Evolutionary conservation across 1,139 yeast genomes (phyloP), one percentile per base, ranked within the genome.

Genomic region (Yamadazyma diospyri): DNA sequence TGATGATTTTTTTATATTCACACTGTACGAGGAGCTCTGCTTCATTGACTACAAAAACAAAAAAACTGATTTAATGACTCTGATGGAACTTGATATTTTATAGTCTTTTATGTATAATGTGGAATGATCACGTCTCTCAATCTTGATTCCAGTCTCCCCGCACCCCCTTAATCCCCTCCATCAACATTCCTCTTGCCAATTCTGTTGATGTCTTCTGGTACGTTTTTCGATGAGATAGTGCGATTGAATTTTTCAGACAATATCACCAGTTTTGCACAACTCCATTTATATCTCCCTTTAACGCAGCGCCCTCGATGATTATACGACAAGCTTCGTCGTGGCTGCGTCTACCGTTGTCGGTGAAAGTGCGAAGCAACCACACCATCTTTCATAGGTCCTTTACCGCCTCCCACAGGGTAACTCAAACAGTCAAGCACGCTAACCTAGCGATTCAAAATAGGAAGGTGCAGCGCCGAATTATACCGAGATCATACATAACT

Each of bases 41-140:
- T 60, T 64, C 76, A 41, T 50, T 72, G 78, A 71, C 69, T 70
- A 70, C 70, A 57, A 50, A 53, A 41, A 50, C 55, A 65, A 33
- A 75, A 27, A 76, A 57, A 78, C 86, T 79, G 85, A 78, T 79
- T 78, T 79, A 79, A 79, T 79, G 86, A 79, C 70, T 78, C 86
- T 79, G 86, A 79, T 46, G 43, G 37, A 36, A 32, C 33, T 23
- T 35, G 36, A 24, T 27, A 37, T 11, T 16, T 24, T 24, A 13
- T 24, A 6, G 8, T 18, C 20, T 18, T 18, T 18, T 18, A 18
- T 9, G 20, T 18, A 18, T 18, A 18, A 9, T 18, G 8, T 6
- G 20, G 8, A 18, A 18, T 18, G n/a, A n/a, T n/a, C n/a, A n/a
- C n/a, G n/a, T 21, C 7, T 21, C 4, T 13, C 23, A 7, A 21